Base-by-base conservation (phyloP, 345 rosid genomes). In the Raphanus sativus region DNA sequence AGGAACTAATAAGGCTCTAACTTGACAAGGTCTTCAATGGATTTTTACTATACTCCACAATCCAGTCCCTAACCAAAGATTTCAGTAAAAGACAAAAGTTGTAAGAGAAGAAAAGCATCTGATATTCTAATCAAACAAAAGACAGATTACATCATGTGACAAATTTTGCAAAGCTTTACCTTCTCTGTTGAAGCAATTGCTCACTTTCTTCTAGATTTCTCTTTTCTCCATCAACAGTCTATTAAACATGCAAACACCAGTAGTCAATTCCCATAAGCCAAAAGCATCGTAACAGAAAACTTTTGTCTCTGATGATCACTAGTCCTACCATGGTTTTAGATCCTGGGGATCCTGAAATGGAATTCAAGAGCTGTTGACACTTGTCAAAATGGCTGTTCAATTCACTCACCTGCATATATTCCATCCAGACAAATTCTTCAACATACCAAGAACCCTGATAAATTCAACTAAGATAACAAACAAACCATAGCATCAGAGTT, bases 151-250 rank as follows among this genome's bases (percentile, higher is more conserved):
- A 6, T 7, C 21, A 21, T 62, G 65, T 7, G 11, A 58, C 34
- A 62, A 38, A 12, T 9, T 38, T 36, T 21, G 21, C 21, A 21
- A 21, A 21, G 40, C 40, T 34, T 67, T 21, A 85, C 97, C 90
- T 92, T 75, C 94, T 81, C 61, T 86, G 91, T 74, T 85, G 88
- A 45, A 87, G 84, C 81, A 90, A 66, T 65, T 84, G 91, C 79
- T 87, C 92, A 52, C 84, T 86, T 70, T 94, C 97, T 65, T 91
- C 97, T 34, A 90, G 67, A 84, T 88, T 90, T 75, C 69, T 34
- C 83, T 89, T 90, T 83, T 94, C 97, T 62, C 90, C 91, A 80
- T 90, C 94, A 52, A 90, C 94, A 21, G 97, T 91, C 97, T 93
- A 21, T 3, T 6, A 29, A 1, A 62, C 65, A 84, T 62, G 36